Base-by-base conservation (phyloP, 768 basidiomycete genomes). In the Macrolepiota dolichaula region DNA sequence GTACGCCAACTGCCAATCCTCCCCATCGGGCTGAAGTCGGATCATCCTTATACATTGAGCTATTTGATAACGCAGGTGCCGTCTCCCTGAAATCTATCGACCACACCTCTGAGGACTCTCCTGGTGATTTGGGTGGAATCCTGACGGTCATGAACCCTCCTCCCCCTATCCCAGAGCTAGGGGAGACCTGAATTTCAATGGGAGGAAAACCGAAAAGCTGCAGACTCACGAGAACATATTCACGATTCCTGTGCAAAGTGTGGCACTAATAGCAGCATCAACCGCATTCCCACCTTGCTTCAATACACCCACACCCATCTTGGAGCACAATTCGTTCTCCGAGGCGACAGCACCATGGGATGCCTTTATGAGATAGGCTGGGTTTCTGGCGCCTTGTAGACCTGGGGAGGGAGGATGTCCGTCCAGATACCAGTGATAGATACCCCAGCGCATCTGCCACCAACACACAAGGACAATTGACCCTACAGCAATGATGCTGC, bases 71-170 rank as follows among this genome's bases (percentile, higher is more conserved):
- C 0, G 81, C 82, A 0, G 96, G 94, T 1, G 91, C 93, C 0
- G 85, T 88, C 73, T 98, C 96, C 46, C 96, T 85, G 71, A 93
- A 98, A 75, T 98, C 92, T 53, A 98, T 80, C 12, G 81, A 83
- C 71, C 80, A 89, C 40, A 87, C 86, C 67, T 87, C 78, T 36
- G 89, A 90, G 12, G 70, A 63, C 5, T 67, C 72, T 32, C 74
- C 74, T 1, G 76, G 65, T 35, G 69, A 65, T 1, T 67, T 64
- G 19, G 88, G 82, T 15, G 93, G 89, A 15, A 94, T 75, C 22
- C 94, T 87, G 35, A 96, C 81, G 27, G 85, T 87, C 86, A 94
- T 90, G 67, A 92, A 91, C 0, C 93, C 93, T 17, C 92, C 93
- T 2, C 90, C 92, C n/a, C 92, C 92, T 50, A 94, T 88, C 2